These are phyloP conservation scores for Linum tenue DNA, from an alignment of 345 rosid genomes.

Conservation along the genomic window DNA sequence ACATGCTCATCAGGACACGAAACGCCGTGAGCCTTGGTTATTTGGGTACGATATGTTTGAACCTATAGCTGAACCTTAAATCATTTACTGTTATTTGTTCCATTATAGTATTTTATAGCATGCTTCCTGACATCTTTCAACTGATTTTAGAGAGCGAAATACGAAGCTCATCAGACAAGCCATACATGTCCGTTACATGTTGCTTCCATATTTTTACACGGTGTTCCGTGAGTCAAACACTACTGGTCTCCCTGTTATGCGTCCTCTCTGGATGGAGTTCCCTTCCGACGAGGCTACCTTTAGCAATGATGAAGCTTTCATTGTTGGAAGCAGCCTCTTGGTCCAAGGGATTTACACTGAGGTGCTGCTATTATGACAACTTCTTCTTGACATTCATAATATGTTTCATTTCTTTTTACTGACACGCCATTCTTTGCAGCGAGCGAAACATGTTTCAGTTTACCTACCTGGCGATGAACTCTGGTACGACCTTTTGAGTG, in stretches of 20 bases:
- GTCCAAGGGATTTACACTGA: constrained; percentile 89
- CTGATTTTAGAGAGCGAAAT: constrained; percentile 60
- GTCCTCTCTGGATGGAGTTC: constrained; percentile 99
- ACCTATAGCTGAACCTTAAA: neutral
- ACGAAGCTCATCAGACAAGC: constrained; percentile 84
- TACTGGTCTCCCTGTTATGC: constrained; percentile 72
- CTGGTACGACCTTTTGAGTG: constrained; percentile 85
- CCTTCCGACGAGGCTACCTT: constrained; percentile 80
- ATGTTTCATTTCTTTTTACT: neutral
- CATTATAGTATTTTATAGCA: neutral
- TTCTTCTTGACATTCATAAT: constrained; percentile 3
- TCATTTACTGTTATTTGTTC: neutral
- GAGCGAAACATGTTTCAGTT: constrained; percentile 57
- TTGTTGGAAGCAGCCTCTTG: constrained; percentile 83
- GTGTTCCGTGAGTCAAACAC: constrained; percentile 90
- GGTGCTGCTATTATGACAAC: constrained; percentile 32
- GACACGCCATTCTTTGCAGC: constrained; percentile 29
- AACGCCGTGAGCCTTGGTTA: constrained; percentile 96
- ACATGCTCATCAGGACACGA: constrained; percentile 97
- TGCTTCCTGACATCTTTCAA: constrained; percentile 4
- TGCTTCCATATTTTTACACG: constrained; percentile 91
- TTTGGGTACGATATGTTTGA: constrained; percentile 53
- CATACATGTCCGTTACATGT: constrained; percentile 67
- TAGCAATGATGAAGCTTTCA: constrained; percentile 86
- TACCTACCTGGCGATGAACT: constrained; percentile 85